Evolutionary conservation across 78 protist genomes (phyloP).

Genomic region (Dictyostelium purpureum): DNA sequence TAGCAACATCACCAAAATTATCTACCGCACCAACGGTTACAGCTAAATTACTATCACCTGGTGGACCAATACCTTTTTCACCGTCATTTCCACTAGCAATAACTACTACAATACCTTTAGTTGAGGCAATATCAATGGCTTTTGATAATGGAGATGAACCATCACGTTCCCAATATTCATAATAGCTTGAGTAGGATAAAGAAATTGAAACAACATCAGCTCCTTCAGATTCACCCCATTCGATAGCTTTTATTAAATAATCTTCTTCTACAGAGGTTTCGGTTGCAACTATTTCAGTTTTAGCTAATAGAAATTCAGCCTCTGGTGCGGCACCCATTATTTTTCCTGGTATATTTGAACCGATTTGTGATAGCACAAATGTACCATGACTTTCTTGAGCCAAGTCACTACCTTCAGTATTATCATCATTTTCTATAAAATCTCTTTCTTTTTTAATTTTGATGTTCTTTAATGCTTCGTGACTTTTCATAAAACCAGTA

Average conservation of each 20-base stretch:
- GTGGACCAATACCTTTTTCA: slow-evolving; percentile 37
- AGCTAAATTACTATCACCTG: slow-evolving; percentile 10
- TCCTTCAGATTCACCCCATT: slow-evolving; percentile 72
- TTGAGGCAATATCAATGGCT: slow-evolving; percentile 41
- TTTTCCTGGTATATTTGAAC: slow-evolving; percentile 55
- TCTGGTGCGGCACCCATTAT: slow-evolving; percentile 63
- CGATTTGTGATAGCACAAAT: slow-evolving; percentile 34
- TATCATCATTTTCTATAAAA: slow-evolving; percentile 17
- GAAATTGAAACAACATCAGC: slow-evolving; percentile 46
- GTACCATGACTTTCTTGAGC: slow-evolving; percentile 63
- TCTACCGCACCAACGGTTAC: slow-evolving; percentile 72
- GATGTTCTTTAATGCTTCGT: background rate
- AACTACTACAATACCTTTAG: slow-evolving; percentile 52
- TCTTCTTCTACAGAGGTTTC: slow-evolving; percentile 76
- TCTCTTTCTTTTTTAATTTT: slow-evolving; percentile 17
- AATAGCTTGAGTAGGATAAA: slow-evolving; percentile 29
- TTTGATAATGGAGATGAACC: slow-evolving; percentile 52
- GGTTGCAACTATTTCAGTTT: slow-evolving; percentile 43
- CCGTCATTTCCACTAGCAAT: slow-evolving; percentile 76
- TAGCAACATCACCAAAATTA: slow-evolving; percentile 19
- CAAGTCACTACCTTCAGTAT: slow-evolving; percentile 17
- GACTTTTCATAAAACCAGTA: slow-evolving; percentile 45
- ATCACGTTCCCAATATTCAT: slow-evolving; percentile 60
- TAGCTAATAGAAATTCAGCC: slow-evolving; percentile 54
- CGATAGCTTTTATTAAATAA: slow-evolving; percentile 46